Evolutionary conservation across 1,284 basidiomycete species (phyloP), one percentile per base, ranked within the genome.

Genomic region (Cryptococcus sp.): DNA sequence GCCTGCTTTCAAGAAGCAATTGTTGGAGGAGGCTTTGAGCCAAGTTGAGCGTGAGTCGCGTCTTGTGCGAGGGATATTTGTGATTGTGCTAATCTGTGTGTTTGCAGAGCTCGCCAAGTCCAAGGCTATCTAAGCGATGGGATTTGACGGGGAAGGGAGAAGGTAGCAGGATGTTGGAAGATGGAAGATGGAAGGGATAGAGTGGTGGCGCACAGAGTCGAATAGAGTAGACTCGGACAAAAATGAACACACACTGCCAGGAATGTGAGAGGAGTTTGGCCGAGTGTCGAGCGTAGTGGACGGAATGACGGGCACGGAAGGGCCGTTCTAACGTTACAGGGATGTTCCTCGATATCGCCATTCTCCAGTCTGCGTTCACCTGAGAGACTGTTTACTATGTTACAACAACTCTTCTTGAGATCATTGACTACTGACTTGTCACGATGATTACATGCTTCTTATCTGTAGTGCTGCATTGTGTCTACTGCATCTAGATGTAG

Each of bases 1-100:
- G 72, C 90, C 94, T 75, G 96, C 91, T 84, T 87, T 89, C 59
- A 94, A 95, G 84, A 90, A 87, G 80, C 92, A 96, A 58, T 88
- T 99, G 73, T 84, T 99, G 62, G 78, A 86, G 65, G 86, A 87
- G 75, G 91, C 93, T 64, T 84, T 99, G 63, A 82, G 85, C 54
- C 93, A 98, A 82, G 86, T 99, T 71, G 96, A 99, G 82, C 86
- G 93, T 95, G 76, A 81, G 92, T 88, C 25, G 47, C 42, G 22
- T 27, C 3, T 8, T 19, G 10, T 20, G 31, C 13, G 31, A 35
- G 31, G 31, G 31, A n/a, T n/a, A 17, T 2, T 41, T 19, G 8
- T 10, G 11, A 27, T 31, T 40, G 47, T 20, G 16, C 47, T 54
- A 23, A 41, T 55, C 25, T 15, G 53, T 39, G 41, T 54, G 40